These are phyloP conservation scores for Blumeria hordei DNA, from an alignment of 2,329 filamentous ascomycete genomes.

Conservation along the genomic window DNA sequence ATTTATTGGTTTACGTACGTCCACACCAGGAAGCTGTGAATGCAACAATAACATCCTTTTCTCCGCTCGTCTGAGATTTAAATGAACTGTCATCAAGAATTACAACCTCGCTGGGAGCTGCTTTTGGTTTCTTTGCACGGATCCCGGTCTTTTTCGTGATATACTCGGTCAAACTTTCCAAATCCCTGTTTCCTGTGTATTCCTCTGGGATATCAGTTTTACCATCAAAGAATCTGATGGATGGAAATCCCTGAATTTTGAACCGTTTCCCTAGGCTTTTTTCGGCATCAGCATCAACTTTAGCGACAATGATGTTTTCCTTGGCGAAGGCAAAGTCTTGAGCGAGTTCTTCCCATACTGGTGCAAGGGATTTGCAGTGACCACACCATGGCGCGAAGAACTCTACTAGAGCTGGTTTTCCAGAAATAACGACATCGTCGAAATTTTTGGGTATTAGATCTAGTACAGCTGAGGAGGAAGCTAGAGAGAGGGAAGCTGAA, in stretches of 20 bases:
- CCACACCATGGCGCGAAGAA: slow-evolving; percentile 99
- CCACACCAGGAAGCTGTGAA: slow-evolving; percentile 98
- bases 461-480: slow-evolving; percentile 44
- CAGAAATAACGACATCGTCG: slow-evolving; percentile 67
- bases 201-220: slow-evolving; percentile 68
- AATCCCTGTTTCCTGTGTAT: slow-evolving; percentile 66
- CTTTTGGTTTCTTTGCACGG: slow-evolving; percentile 50
- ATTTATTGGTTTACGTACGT: slow-evolving; percentile 30
- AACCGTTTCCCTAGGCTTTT: slow-evolving; percentile 65
- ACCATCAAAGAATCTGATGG: slow-evolving; percentile 92
- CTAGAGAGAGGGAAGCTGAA: not conserved
- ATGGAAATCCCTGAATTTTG: slow-evolving; percentile 84
- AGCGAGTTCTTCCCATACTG: slow-evolving; percentile 80
- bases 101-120: slow-evolving; percentile 49
- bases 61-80: slow-evolving; percentile 49
- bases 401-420: slow-evolving; percentile 87
- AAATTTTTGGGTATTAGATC: slow-evolving; percentile 84
- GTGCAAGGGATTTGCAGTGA: slow-evolving; percentile 94
- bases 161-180: slow-evolving; percentile 64
- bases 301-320: slow-evolving; percentile 63
- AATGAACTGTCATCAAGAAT: slow-evolving; percentile 65
- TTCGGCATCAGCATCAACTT: slow-evolving; percentile 87
- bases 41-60: slow-evolving; percentile 79
- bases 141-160: slow-evolving; percentile 70
- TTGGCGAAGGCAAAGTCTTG: slow-evolving; percentile 44